Conservation (phyloP, 2,329 filamentous ascomycete genomes). For the Cytospora piceae region DNA sequence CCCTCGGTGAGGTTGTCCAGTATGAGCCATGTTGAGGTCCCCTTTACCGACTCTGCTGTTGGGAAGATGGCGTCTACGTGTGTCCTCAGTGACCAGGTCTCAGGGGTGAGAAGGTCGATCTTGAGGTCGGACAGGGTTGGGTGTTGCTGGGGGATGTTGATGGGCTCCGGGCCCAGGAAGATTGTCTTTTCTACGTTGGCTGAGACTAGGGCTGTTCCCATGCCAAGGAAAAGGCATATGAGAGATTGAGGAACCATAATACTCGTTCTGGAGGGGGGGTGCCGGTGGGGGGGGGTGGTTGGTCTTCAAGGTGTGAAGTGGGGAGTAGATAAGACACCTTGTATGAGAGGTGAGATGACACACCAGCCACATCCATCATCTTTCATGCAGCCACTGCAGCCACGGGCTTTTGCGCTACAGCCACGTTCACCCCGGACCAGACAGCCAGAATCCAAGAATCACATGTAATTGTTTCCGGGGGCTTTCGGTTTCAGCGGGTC, state of each 20-base stretch:
- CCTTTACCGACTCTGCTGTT: slow-evolving; percentile 52
- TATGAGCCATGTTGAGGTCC: slow-evolving; percentile 76
- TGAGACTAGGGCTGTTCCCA: slow-evolving; percentile 30
- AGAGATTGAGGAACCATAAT: slow-evolving; percentile 21
- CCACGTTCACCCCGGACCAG: neutral
- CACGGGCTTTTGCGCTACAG: neutral
- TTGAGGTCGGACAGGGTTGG: slow-evolving; percentile 63
- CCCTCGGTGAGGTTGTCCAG: slow-evolving; percentile 70
- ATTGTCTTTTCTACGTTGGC: slow-evolving; percentile 93
- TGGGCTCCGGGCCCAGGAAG: slow-evolving; percentile 71
- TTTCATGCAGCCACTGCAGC: neutral
- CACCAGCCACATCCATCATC: neutral
- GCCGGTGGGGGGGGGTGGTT: neutral
- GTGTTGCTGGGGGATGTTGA: slow-evolving; percentile 58
- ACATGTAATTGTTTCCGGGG: neutral
- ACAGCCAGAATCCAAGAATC: neutral
- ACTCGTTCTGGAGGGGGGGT: neutral
- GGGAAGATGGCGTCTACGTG: slow-evolving; percentile 72
- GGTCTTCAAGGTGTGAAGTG: neutral
- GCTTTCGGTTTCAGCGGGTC: neutral
- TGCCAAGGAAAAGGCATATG: slow-evolving; percentile 30
- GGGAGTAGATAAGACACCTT: neutral
- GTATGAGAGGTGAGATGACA: neutral
- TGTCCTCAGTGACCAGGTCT: slow-evolving; percentile 60
- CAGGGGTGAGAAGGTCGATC: slow-evolving; percentile 67